Percentiles rank a stretch among this genome's conserved stretches.
These are phyloP conservation scores for Emericellopsis terricola DNA, from an alignment of 495 filamentous ascomycete species.

Conservation along the genomic window DNA sequence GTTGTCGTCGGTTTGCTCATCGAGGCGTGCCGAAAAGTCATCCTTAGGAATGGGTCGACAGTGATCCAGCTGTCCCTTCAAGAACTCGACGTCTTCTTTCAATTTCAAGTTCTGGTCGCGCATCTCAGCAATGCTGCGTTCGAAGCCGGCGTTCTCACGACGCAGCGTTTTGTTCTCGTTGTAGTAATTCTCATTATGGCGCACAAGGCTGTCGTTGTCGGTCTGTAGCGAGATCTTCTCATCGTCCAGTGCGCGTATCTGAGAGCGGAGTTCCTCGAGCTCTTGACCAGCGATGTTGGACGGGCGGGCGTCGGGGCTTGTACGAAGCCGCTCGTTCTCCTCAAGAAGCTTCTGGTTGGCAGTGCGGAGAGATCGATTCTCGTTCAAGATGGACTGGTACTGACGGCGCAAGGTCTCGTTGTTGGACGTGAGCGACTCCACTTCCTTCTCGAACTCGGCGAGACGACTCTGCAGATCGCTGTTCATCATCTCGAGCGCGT, in stretches of 20 bases:
- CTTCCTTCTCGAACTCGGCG: constrained; percentile 13
- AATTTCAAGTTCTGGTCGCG: constrained; percentile 17
- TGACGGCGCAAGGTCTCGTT: constrained; percentile 4
- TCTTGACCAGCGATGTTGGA: constrained; percentile 17
- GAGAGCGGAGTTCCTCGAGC: constrained; percentile 14
- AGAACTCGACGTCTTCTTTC: constrained; percentile 14
- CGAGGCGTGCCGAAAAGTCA: constrained; percentile 7
- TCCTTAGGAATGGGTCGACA: constrained; percentile 8
- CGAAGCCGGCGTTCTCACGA: constrained; percentile 18
- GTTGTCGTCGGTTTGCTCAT: constrained; percentile 26
- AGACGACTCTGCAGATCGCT: constrained; percentile 11
- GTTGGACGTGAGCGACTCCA: constrained; percentile 7
- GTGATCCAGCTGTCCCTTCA: constrained; percentile 15
- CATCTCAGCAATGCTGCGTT: constrained; percentile 16
- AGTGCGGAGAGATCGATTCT: constrained; percentile 11
- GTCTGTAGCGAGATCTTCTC: constrained; percentile 20
- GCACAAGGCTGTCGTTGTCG: constrained; percentile 24
- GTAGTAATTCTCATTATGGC: constrained; percentile 26
- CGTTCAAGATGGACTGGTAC: constrained; percentile 9
- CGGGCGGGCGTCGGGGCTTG: constrained; percentile 16
- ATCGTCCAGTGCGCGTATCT: constrained; percentile 12
- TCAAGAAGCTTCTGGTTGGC: constrained; percentile 10
- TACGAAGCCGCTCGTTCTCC: constrained; percentile 19
- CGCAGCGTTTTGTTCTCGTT: constrained; percentile 26
- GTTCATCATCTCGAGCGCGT: constrained; percentile 14